A percentile compares a stretch with the other conserved stretches of the same genome.
Evolutionary conservation across 495 filamentous ascomycete species (phyloP).

Genomic region (Astrothelium subdiscretum): DNA sequence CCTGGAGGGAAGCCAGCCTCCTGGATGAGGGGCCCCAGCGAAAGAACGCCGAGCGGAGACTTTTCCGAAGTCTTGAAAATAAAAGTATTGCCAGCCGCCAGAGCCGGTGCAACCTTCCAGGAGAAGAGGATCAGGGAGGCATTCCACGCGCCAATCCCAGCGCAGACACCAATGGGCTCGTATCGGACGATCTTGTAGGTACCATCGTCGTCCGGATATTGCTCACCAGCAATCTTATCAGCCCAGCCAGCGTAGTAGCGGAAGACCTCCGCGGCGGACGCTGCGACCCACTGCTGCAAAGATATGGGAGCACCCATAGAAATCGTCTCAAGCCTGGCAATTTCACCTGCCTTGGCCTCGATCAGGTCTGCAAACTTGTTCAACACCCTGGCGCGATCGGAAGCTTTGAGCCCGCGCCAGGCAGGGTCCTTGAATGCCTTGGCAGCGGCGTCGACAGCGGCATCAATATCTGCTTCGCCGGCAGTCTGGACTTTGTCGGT

Average conservation of each 20-base stretch:
- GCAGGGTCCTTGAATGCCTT: conserved; percentile 19
- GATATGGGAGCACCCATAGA: conserved; percentile 17
- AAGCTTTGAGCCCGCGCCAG: conserved; percentile 22
- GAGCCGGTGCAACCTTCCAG: conserved; percentile 25
- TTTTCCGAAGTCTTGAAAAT: conserved; percentile 29
- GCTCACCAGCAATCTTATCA: conserved; percentile 14
- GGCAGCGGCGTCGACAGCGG: conserved; percentile 26
- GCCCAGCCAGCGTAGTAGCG: conserved; percentile 18
- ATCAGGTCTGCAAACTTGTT: conserved; percentile 32
- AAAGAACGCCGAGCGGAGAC: conserved; percentile 18
- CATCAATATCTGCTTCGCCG: conserved; percentile 25
- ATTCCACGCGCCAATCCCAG: conserved; percentile 30
- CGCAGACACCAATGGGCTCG: conserved; percentile 29
- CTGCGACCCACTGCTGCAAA: conserved; percentile 6
- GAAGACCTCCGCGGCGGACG: conserved; percentile 6
- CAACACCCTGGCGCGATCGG: conserved; percentile 24
- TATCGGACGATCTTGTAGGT: conserved; percentile 30
- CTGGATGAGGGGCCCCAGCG: conserved; percentile 22
- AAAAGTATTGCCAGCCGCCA: conserved; percentile 27
- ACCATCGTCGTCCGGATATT: conserved; percentile 20
- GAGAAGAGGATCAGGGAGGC: conserved; percentile 16
- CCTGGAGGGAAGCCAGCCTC: conserved; percentile 30
- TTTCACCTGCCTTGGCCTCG: conserved; percentile 23
- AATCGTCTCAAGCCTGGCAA: conserved; percentile 12
- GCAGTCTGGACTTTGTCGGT: conserved; percentile 25